These are phyloP conservation scores for Fusarium bulbicola DNA, from an alignment of 2,329 filamentous ascomycete genomes.

Conservation along the genomic window DNA sequence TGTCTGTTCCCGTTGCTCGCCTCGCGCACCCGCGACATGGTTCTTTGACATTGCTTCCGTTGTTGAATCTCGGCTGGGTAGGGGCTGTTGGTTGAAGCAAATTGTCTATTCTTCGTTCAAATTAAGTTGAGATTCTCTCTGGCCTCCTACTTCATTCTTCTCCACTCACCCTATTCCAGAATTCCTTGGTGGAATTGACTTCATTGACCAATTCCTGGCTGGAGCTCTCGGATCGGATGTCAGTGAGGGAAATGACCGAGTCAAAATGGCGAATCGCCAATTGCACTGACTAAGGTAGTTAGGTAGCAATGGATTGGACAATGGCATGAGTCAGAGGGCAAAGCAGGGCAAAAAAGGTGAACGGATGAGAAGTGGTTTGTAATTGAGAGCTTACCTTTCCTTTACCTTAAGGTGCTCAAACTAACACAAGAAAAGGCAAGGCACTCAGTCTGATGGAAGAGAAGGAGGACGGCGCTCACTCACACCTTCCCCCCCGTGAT, in stretches of 20 bases:
- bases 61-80: slow-evolving; percentile 3
- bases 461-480: not conserved
- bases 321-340: not conserved
- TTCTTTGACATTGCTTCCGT: slow-evolving; percentile 2
- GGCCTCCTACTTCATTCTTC: slow-evolving; percentile 2
- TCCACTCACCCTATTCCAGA: slow-evolving; percentile 16
- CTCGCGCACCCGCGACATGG: slow-evolving; percentile 3
- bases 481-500: slow-evolving; percentile 11
- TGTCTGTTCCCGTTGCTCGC: slow-evolving; percentile 17
- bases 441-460: not conserved
- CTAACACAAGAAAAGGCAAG: not conserved
- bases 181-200: slow-evolving; percentile 27
- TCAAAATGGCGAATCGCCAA: slow-evolving; percentile 4
- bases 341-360: not conserved
- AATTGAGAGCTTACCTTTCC: slow-evolving; percentile 11
- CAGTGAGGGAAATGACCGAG: not conserved
- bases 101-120: not conserved
- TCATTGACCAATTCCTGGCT: slow-evolving; percentile 15
- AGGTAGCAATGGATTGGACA: not conserved
- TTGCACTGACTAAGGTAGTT: not conserved
- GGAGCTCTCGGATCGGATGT: not conserved
- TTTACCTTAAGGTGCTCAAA: not conserved
- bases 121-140: slow-evolving; percentile 4
- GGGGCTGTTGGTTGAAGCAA: not conserved
- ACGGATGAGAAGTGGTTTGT: slow-evolving; percentile 11